Evolutionary conservation across 768 basidiomycete species (phyloP).

Genomic region (Trametes punicea): DNA sequence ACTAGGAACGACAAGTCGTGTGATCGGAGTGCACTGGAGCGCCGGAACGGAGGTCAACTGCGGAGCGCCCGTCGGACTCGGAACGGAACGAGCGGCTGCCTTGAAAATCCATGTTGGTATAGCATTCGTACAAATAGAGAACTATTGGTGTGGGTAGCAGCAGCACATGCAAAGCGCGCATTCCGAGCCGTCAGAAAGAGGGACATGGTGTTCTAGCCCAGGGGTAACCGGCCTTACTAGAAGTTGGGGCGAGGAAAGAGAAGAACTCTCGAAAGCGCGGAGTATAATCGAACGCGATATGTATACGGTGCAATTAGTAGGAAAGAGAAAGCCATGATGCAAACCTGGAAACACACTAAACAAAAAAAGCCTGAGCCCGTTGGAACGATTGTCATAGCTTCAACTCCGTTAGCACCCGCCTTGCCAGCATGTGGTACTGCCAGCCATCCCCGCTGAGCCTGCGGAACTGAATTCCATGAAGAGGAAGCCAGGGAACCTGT

Average conservation of each 20-base stretch:
- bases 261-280: not conserved
- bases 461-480: constrained; percentile 95
- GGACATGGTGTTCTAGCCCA: constrained; percentile 18
- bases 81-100: not conserved
- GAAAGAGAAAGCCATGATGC: not conserved
- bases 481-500: constrained; percentile 87
- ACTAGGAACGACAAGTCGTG: not conserved
- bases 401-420: constrained; percentile 82
- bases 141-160: constrained; percentile 15
- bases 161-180: constrained; percentile 24
- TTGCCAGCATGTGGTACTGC: constrained; percentile 96
- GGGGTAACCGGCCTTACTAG: constrained; percentile 13
- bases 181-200: constrained; percentile 15
- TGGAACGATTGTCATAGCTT: constrained; percentile 52
- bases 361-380: constrained; percentile 10
- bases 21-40: not conserved
- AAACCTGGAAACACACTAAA: constrained; percentile 7
- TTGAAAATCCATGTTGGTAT: constrained; percentile 18
- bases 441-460: constrained; percentile 87
- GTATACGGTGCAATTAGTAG: constrained; percentile 18
- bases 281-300: constrained; percentile 5
- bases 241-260: constrained; percentile 9
- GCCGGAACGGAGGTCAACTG: not conserved
- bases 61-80: not conserved
- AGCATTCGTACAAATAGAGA: constrained; percentile 23